Base-by-base conservation (phyloP, 139 green algal species). In the Medakamo hakoo region DNA sequence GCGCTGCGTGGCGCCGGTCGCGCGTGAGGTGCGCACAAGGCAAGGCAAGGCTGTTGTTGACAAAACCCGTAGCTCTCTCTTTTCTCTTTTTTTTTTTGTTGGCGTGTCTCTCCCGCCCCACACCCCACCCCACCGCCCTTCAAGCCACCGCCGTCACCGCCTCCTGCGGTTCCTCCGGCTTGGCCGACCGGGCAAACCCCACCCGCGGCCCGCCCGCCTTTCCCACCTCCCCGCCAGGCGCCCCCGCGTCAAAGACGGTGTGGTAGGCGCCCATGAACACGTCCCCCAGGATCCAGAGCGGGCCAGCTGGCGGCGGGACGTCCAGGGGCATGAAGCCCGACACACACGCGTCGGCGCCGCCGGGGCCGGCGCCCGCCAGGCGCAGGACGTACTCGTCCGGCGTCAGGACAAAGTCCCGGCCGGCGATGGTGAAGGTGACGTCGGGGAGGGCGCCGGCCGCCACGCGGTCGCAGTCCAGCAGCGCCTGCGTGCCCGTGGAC, bases 321-420 rank as follows among this genome's bases (percentile, higher is more conserved):
- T 97, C 91, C 25, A 99, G 69, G 2, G 88, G 89, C 77, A 97
- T 92, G 83, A 99, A 99, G 3, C 93, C 93, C 62, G 76, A 91
- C 30, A 98, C 79, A 78, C 93, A 99, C 78, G 93, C 74, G 22
- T 66, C 59, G 56, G 87, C 67, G n/a, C 76, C 78, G 24, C 72
- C 76, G 40, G 71, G 69, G 22, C 24, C 57, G 52, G 56, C 57
- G 28, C 58, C 64, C 1, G 71, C n/a, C 57, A 94, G 73, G 75
- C 86, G 74, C 18, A 95, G 78, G 24, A 97, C 76, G 71, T 98
- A 98, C 64, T 98, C 74, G 29, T 91, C 60, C 1, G 88, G 71
- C 0, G 71, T 79, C 3, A 99, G 78, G 14, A 59, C 49, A 56
- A 95, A 95, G 2, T 80, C 66, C 63, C 75, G 71, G 68, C 88